Evolutionary conservation across 2,329 filamentous ascomycete species (phyloP), one percentile per base, ranked within the genome.

Genomic region (Gnomoniopsis smithogilvyi): DNA sequence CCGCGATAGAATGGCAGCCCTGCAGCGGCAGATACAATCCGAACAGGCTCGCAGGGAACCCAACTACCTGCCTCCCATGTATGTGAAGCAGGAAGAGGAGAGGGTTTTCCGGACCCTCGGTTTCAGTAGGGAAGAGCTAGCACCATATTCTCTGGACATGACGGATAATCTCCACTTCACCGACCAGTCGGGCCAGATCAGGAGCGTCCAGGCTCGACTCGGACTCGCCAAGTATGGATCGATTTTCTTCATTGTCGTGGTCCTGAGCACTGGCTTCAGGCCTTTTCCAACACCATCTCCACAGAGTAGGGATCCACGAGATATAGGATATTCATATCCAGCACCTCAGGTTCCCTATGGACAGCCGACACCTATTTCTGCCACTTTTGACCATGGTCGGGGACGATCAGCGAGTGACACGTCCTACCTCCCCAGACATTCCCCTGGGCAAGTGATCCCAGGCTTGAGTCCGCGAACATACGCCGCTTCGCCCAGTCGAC

Each of bases 51-150:
- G 78, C 64, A 83, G 78, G 57, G 83, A 86, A 33, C 84, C 85
- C 19, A 84, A 83, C 49, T 87, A 88, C 67, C 74, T 88, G 21
- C 85, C 85, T 3, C 85, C 85, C 1, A 87, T 88, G n/a, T 79
- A 84, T 61, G 78, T 76, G 41, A 79, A 79, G 63, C 73, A 78
- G 51, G 79, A 83, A 59, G 79, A 83, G 53, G 79, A 83, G 24
- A 75, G 79, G 26, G 77, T 84, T 17, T 80, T 87, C 34, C 79
- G 82, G 58, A 73, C 75, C 1, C 74, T 87, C 15, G 79, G 81
- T 1, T 85, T 87, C 64, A 74, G 72, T 12, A 63, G 74, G 0
- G 83, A 85, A 49, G 82, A 84, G 36, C 65, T 86, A 30, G 74
- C 76, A 17, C 78, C 79, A 48, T 80, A 82, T 57, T 70, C 77